These are phyloP conservation scores for Nakazawaea molendinolei DNA, from an alignment of 805 yeast genomes.

Conservation along the genomic window DNA sequence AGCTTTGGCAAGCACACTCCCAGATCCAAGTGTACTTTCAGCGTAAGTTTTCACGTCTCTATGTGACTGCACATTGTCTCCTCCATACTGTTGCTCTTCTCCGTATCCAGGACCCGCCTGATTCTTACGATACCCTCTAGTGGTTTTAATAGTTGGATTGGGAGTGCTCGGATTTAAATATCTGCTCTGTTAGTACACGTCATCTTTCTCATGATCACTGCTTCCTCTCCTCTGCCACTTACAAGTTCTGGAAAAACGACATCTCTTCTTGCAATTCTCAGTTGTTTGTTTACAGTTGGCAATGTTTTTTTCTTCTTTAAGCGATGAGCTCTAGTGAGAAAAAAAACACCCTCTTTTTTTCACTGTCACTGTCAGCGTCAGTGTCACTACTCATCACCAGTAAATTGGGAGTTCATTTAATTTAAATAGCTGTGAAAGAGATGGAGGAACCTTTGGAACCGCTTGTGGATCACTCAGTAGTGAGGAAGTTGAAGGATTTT, in stretches of 20 bases:
- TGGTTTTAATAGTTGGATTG: slow-evolving; percentile 29
- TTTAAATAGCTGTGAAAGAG: too few species aligned
- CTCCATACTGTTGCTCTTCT: slow-evolving; percentile 17
- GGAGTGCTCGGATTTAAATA: slow-evolving; percentile 14
- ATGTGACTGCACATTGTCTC: slow-evolving; percentile 34
- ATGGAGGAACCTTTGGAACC: slow-evolving; percentile 7
- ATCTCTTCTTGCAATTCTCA: too few species aligned
- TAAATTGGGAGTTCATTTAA: too few species aligned
- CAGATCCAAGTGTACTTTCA: slow-evolving; percentile 92
- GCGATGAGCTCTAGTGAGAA: too few species aligned
- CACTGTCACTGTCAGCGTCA: too few species aligned
- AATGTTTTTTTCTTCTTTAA: slow-evolving; percentile 10
- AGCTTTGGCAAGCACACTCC: slow-evolving; percentile 84
- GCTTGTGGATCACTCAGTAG: slow-evolving; percentile 26
- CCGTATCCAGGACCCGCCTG: slow-evolving; percentile 16
- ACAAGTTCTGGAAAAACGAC: slow-evolving; percentile 16
- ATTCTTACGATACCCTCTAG: slow-evolving; percentile 26
- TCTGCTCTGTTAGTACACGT: slow-evolving; percentile 5
- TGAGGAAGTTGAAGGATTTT: slow-evolving; percentile 45
- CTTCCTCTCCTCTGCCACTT: slow-evolving; percentile 1
- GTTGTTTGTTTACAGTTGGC: too few species aligned
- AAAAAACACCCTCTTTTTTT: too few species aligned
- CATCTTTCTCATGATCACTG: too few species aligned
- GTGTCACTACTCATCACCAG: too few species aligned
- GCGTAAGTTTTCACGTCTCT: slow-evolving; percentile 81